A percentile compares a stretch with the other conserved stretches of the same genome.
Evolutionary conservation across 768 basidiomycete genomes (phyloP).

Genomic region (Tricholoma hemisulphureum): DNA sequence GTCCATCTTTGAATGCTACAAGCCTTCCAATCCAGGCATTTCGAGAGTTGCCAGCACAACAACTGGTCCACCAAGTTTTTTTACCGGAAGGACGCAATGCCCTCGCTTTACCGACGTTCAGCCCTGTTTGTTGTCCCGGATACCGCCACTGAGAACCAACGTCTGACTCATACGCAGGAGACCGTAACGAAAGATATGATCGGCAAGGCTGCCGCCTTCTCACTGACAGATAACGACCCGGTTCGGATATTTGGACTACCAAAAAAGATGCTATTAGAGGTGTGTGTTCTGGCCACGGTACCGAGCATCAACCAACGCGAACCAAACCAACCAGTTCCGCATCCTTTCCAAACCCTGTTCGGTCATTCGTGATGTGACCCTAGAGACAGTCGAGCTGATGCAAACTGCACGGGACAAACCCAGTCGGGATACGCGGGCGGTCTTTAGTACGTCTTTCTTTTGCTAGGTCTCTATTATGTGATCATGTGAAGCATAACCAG

Average conservation of each 20-base stretch:
- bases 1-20: neutral
- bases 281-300: constrained; percentile 29
- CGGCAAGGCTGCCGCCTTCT: constrained; percentile 48
- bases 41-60: constrained; percentile 36
- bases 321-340: constrained; percentile 49
- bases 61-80: constrained; percentile 42
- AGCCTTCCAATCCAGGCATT: constrained; percentile 35
- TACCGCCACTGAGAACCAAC: constrained; percentile 14
- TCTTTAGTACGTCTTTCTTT: constrained; percentile 55
- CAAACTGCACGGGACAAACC: constrained; percentile 46
- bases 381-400: constrained; percentile 53
- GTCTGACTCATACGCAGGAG: neutral
- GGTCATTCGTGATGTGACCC: constrained; percentile 67
- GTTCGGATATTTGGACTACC: constrained; percentile 73
- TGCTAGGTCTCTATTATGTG: neutral
- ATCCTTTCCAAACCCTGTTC: constrained; percentile 70
- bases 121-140: constrained; percentile 34
- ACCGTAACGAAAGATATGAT: constrained; percentile 29
- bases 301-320: neutral
- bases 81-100: constrained; percentile 33
- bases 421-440: constrained; percentile 53
- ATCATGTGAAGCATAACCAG: constrained; percentile 35
- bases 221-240: constrained; percentile 44
- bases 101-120: constrained; percentile 41
- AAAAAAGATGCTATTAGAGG: constrained; percentile 67